phyloP scores from a whole-genome alignment of 805 yeast genomes.

The Candida argentea region DNA sequence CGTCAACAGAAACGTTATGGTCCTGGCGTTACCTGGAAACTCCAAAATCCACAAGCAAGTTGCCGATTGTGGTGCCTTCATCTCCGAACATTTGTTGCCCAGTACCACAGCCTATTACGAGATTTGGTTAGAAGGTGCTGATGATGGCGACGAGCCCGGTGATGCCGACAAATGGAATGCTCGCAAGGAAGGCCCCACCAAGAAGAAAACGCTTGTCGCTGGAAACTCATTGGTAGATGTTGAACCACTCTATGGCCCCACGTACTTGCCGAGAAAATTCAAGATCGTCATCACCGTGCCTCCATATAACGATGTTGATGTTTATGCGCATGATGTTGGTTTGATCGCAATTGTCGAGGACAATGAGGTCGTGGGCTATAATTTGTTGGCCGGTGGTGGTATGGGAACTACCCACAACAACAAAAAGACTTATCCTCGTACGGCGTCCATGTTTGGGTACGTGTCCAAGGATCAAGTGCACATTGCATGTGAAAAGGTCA shows the following conservation, averaged over 20 bases:
- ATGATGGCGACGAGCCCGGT: constrained; percentile 58
- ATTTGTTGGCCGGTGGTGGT: constrained; percentile 93
- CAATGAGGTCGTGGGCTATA: constrained; percentile 64
- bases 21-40: constrained; percentile 80
- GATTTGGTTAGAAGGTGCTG: constrained; percentile 88
- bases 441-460: constrained; percentile 82
- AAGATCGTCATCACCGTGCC: constrained; percentile 92
- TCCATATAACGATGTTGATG: constrained; percentile 94
- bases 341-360: constrained; percentile 75
- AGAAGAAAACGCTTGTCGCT: constrained; percentile 74
- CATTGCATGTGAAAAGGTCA: constrained; percentile 77
- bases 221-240: constrained; percentile 74
- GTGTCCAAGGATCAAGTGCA: constrained; percentile 58
- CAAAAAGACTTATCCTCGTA: constrained; percentile 91
- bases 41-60: constrained; percentile 75
- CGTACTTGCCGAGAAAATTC: constrained; percentile 90
- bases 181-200: constrained; percentile 67
- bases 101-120: constrained; percentile 93
- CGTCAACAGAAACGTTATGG: constrained; percentile 92
- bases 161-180: constrained; percentile 54
- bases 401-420: constrained; percentile 98
- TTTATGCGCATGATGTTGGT: constrained; percentile 92
- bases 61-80: constrained; percentile 46
- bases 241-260: constrained; percentile 83
- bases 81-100: constrained; percentile 81